Base-by-base conservation (phyloP, 371 early-diverging fungal species). In the Catenaria anguillulae region DNA sequence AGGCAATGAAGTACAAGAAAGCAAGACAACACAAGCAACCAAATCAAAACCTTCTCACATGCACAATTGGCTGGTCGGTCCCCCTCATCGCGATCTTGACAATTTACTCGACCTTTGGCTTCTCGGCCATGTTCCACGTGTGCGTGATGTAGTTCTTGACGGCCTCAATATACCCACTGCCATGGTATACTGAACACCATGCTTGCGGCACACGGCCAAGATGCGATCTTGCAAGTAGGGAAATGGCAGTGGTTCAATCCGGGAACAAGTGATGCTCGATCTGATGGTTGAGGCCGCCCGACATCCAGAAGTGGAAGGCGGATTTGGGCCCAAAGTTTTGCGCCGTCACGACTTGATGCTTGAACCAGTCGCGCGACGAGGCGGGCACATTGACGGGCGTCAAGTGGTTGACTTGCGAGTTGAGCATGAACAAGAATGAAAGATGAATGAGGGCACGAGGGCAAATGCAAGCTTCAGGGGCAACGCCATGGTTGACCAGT, bases 241-340 rank as follows among this genome's bases (percentile, higher is more conserved):
- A 43, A 17, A 23, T 43, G 45, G 19, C 12, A 4, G 45, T 43
- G 45, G 45, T 43, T 43, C 19, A 43, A 19, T 4, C 45, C 45
- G 45, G 45, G 45, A 43, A 43, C 10, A 43, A 23, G 45, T 43
- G 45, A 23, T 43, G 45, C 45, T 43, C 45, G 45, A 43, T 12
- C 45, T 43, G 45, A 23, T 43, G 45, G 45, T 43, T 43, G 45
- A 43, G 45, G 45, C 45, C 45, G 45, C 45, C 45, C 45, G 45
- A 43, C 45, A 43, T 43, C 19, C 8, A 8, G 21, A 43, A 43
- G 45, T 43, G 45, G 45, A 43, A 43, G 19, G 21, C 45, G 45
- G 8, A 17, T 4, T 13, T 13, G 45, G 45, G 8, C 19, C 45
- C 45, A 43, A 43, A 43, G 45, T 43, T 43, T 23, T 43, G 45